These are phyloP conservation scores for Suillus discolor DNA, from an alignment of 768 basidiomycete species.

Conservation along the genomic window DNA sequence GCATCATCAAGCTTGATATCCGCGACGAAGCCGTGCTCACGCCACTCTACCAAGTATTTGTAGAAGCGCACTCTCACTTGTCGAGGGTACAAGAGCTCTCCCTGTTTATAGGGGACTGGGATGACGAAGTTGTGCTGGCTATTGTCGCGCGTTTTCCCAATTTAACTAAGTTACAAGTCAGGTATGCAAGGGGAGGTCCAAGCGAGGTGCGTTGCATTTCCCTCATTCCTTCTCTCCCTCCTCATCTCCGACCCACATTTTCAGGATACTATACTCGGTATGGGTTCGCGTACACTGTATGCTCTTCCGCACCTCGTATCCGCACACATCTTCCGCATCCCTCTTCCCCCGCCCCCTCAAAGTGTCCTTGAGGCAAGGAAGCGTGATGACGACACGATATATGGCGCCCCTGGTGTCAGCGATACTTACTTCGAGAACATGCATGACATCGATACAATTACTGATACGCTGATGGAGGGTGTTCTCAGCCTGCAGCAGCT, in stretches of 20 bases:
- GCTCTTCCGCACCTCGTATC: constrained; percentile 40
- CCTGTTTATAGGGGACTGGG: constrained; percentile 44
- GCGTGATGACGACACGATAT: constrained; percentile 2
- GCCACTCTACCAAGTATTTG: constrained; percentile 26
- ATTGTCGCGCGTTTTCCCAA: constrained; percentile 39
- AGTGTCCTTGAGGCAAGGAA: constrained; percentile 5
- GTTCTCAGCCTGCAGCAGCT: not conserved
- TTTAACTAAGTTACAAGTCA: constrained; percentile 41
- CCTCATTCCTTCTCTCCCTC: not conserved
- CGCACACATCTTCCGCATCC: constrained; percentile 38
- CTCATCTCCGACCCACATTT: not conserved
- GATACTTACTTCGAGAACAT: constrained; percentile 3
- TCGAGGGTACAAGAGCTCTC: constrained; percentile 33
- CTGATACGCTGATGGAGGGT: constrained; percentile 3
- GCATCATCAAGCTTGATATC: constrained; percentile 24
- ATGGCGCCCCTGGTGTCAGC: constrained; percentile 10
- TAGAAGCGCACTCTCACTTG: not conserved
- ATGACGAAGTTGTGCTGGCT: constrained; percentile 48
- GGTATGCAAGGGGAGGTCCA: constrained; percentile 40
- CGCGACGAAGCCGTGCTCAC: constrained; percentile 24
- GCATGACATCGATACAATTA: constrained; percentile 20
- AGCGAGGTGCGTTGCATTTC: constrained; percentile 38
- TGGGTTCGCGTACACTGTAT: constrained; percentile 46
- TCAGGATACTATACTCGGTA: constrained; percentile 42
- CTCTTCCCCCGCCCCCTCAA: constrained; percentile 1